phyloP scores from a whole-genome alignment of 371 early-diverging fungal genomes.

The Lichtheimia ornata region DNA sequence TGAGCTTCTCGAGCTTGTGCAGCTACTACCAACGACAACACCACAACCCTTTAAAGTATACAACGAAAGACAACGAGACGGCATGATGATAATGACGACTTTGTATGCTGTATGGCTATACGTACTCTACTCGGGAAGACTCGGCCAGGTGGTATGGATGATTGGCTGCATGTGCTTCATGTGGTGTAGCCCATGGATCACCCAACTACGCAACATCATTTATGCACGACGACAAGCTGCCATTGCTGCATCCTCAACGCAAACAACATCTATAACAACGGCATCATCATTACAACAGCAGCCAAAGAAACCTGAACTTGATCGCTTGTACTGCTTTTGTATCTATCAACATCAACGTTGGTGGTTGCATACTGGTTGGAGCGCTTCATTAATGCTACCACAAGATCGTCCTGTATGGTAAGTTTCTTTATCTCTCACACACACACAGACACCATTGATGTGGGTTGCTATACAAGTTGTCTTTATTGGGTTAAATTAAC shows the following conservation, averaged over 20 bases:
- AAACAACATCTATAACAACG: neutral
- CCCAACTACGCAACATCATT: constrained; percentile 8
- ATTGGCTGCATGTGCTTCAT: constrained; percentile 3
- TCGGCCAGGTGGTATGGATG: constrained; percentile 6
- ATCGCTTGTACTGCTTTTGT: constrained; percentile 24
- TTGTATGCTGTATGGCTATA: constrained; percentile 3
- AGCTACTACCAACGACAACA: neutral
- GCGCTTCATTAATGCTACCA: constrained; percentile 16
- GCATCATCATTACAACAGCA: neutral
- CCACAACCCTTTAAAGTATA: neutral
- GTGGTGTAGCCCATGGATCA: constrained; percentile 15
- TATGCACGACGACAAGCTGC: neutral
- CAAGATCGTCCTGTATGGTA: constrained; percentile 34
- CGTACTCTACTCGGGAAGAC: neutral
- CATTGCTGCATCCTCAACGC: neutral
- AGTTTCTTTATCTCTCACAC: neutral
- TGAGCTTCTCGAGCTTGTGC: constrained; percentile 3
- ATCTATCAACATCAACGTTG: constrained; percentile 35
- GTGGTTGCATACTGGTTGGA: constrained; percentile 34
- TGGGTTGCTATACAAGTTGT: neutral
- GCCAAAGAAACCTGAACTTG: constrained; percentile 2
- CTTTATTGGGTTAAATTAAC: constrained; percentile 3
- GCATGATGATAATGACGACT: neutral
- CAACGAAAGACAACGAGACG: neutral
- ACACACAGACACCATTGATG: too few species aligned